Percentiles rank a stretch among this genome's conserved stretches.
These are phyloP conservation scores for Moesziomyces antarcticus DNA, from an alignment of 1,284 basidiomycete genomes.

Conservation along the genomic window DNA sequence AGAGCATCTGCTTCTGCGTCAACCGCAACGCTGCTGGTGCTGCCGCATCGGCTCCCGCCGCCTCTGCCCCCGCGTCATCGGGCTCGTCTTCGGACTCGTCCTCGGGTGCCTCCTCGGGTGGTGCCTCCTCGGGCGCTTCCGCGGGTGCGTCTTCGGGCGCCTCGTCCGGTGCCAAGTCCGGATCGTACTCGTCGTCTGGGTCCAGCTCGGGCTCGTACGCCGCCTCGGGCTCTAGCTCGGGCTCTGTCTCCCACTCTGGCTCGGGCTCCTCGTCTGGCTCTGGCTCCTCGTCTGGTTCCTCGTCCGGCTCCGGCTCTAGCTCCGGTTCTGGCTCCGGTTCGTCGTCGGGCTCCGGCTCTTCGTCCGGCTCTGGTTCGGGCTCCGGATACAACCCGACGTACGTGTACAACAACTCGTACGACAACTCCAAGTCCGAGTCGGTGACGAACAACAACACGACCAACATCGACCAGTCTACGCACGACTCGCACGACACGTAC, in stretches of 20 bases:
- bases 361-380: not conserved
- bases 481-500: conserved; percentile 29
- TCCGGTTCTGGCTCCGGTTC: not conserved
- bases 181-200: not conserved
- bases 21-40: conserved; percentile 11
- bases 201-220: conserved; percentile 3
- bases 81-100: not conserved
- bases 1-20: conserved; percentile 40
- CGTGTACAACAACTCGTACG: conserved; percentile 43
- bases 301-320: not conserved
- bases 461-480: conserved; percentile 18
- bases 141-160: not conserved
- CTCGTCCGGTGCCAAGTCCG: conserved; percentile 1
- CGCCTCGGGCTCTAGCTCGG: not conserved
- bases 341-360: conserved; percentile 4
- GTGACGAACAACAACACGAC: conserved; percentile 23
- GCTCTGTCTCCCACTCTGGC: conserved; percentile 4
- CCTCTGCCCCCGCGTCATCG: too few relatives aligned
- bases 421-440: conserved; percentile 14
- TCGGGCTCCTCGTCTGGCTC: not conserved
- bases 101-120: not conserved
- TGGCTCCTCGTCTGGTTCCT: not conserved
- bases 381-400: conserved; percentile 28
- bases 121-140: not conserved
- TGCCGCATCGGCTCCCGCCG: not conserved